phyloP scores from a whole-genome alignment of 345 rosid species.

The Camelina laxa region DNA sequence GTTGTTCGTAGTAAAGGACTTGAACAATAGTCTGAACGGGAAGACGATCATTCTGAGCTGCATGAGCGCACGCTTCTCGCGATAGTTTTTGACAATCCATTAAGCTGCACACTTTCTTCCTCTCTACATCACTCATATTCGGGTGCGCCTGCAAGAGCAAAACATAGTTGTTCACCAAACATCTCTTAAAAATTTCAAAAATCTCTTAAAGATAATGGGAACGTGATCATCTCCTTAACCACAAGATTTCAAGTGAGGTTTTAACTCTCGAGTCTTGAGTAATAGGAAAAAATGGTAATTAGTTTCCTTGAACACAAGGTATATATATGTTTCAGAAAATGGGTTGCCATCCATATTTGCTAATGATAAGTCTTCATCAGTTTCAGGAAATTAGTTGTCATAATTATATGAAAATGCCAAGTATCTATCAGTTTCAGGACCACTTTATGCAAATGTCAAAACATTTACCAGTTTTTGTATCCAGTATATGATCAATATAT shows the following conservation, averaged over 20 bases:
- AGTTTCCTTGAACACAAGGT: neutral
- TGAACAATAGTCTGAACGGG: constrained; percentile 94
- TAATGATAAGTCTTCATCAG: neutral
- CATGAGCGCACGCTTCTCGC: constrained; percentile 93
- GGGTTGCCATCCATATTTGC: neutral
- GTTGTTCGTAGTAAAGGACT: constrained; percentile 92
- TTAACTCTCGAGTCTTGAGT: neutral
- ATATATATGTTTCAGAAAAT: neutral
- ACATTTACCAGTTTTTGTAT: neutral
- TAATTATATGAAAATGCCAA: neutral
- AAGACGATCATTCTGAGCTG: constrained; percentile 87
- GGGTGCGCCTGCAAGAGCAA: constrained; percentile 78
- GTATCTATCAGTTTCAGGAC: neutral
- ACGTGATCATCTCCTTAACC: neutral
- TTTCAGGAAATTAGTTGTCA: constrained; percentile 4
- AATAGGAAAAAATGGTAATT: no score
- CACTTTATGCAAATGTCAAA: neutral
- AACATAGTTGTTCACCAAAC: neutral
- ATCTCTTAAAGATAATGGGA: neutral
- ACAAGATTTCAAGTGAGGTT: neutral
- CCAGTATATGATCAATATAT: neutral
- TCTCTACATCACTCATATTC: constrained; percentile 76
- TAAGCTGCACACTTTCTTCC: constrained; percentile 89
- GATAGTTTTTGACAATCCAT: constrained; percentile 98
- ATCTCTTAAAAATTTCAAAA: neutral